Evolutionary conservation across 2,329 filamentous ascomycete genomes (phyloP).

Genomic region (Colletotrichum costaricense): DNA sequence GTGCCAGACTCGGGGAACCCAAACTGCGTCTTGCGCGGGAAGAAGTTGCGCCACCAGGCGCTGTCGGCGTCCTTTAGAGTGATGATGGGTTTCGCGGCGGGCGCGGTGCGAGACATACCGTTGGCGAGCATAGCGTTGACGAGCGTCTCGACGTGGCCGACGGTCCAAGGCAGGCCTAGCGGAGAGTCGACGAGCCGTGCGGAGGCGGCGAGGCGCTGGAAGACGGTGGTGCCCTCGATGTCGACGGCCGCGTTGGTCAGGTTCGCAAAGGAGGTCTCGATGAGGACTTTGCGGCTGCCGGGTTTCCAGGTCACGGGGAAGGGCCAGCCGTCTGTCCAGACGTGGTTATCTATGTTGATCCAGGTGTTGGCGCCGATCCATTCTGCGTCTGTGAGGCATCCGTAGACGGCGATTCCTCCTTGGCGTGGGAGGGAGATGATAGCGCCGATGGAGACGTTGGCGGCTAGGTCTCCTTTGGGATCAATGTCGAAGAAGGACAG

Average conservation of each 20-base stretch:
- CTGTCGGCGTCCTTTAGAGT: neutral
- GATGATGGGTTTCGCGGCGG: neutral
- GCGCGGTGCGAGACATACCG: slow-evolving; percentile 9
- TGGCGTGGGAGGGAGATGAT: neutral
- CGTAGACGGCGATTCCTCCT: neutral
- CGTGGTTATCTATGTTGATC: neutral
- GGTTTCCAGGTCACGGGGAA: neutral
- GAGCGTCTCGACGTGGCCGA: slow-evolving; percentile 4
- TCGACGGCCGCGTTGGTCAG: slow-evolving; percentile 2
- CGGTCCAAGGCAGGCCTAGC: neutral
- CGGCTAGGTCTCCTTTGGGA: neutral
- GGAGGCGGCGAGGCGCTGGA: neutral
- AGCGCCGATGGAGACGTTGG: neutral
- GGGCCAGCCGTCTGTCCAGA: neutral
- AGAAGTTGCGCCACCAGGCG: slow-evolving; percentile 18
- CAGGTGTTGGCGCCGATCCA: neutral
- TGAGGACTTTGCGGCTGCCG: neutral
- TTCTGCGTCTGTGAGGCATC: neutral
- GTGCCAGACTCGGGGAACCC: neutral
- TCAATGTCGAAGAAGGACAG: slow-evolving; percentile 2
- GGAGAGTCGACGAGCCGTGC: neutral
- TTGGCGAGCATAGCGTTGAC: slow-evolving; percentile 17
- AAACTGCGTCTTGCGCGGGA: neutral
- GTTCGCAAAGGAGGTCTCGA: slow-evolving; percentile 6
- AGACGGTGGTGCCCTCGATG: neutral